Base-by-base conservation (phyloP, 2,329 filamentous ascomycete genomes). In the Diaporthe ilicicola region DNA sequence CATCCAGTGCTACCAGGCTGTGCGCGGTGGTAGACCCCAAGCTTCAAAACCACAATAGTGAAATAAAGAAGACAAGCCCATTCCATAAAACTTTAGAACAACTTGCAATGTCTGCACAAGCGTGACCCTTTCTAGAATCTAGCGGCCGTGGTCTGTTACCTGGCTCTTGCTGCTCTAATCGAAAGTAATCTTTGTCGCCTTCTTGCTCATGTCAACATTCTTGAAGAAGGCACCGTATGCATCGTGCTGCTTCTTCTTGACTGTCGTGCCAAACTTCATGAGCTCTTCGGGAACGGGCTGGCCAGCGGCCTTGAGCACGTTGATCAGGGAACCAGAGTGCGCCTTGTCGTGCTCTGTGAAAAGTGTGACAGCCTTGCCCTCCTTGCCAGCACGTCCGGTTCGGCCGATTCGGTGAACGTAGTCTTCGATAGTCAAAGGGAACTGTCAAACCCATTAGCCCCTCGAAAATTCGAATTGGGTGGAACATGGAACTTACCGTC, bases 181-280 rank as follows among this genome's bases (percentile, higher is more conserved):
- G 84, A 98, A 98, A 56, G 90, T 95, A 79, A 98, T 97, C 87
- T 97, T 98, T 70, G 92, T 96, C 34, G 93, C 91, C 81, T 93
- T 92, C 83, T 95, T 92, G 80, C 89, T 93, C 81, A 91, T 91
- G 76, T 94, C 93, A 10, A 93, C 91, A 76, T 98, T 94, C 83
- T 96, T 97, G 87, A 93, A 97, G 81, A 98, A 98, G 39, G 94
- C 94, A 70, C 96, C 96, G 79, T 98, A 99, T 59, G 93, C 93
- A 78, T 94, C 93, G 84, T 99, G 96, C 61, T 91, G 89, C 94
- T 98, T 98, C 90, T 97, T 98, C 90, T 98, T 99, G 66, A 99
- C 96, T 0, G 95, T 98, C 27, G 94, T 97, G 77, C 96, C 96
- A 76, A 98, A 99, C 84, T 97, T 98, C 81, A 98, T 86, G 46